phyloP scores from a whole-genome alignment of 1,139 yeast genomes.

The Geotrichum bryndzae region DNA sequence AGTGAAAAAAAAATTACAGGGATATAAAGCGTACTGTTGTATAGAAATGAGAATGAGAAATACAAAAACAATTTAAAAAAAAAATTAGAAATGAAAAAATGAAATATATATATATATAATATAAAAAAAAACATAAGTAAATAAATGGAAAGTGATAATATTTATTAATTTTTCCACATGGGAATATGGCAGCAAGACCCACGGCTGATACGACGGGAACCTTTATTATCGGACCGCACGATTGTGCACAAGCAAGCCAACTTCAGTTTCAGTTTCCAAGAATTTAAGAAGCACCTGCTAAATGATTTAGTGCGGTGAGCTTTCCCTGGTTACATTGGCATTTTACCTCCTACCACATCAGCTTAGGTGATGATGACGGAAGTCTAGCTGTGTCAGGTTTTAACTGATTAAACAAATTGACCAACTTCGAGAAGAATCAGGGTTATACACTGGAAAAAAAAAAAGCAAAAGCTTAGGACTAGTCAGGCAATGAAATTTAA shows the following conservation, averaged over 20 bases:
- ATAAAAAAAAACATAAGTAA: background rate
- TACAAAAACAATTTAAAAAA: background rate
- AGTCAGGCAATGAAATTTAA: too few species aligned
- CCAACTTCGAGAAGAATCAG: too few species aligned
- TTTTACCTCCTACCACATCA: background rate
- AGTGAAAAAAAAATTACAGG: background rate
- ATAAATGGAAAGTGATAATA: background rate
- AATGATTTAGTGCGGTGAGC: background rate
- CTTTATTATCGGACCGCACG: background rate
- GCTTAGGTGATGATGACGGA: too few species aligned
- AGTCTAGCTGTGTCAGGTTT: too few species aligned
- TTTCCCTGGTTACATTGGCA: background rate
- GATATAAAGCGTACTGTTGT: background rate
- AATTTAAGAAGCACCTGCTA: background rate
- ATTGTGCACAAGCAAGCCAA: background rate
- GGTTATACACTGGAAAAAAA: too few species aligned
- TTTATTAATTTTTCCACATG: background rate
- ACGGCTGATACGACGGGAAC: background rate
- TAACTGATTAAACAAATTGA: too few species aligned
- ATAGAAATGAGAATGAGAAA: background rate
- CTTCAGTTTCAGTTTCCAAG: background rate
- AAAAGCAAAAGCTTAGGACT: too few species aligned
- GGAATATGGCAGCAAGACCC: background rate
- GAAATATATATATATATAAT: too few species aligned
- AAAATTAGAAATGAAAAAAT: background rate